A percentile compares a stretch with the other conserved stretches of the same genome.
Evolutionary conservation across 2,329 filamentous ascomycete genomes (phyloP).

Genomic region (Microdochium nivale): DNA sequence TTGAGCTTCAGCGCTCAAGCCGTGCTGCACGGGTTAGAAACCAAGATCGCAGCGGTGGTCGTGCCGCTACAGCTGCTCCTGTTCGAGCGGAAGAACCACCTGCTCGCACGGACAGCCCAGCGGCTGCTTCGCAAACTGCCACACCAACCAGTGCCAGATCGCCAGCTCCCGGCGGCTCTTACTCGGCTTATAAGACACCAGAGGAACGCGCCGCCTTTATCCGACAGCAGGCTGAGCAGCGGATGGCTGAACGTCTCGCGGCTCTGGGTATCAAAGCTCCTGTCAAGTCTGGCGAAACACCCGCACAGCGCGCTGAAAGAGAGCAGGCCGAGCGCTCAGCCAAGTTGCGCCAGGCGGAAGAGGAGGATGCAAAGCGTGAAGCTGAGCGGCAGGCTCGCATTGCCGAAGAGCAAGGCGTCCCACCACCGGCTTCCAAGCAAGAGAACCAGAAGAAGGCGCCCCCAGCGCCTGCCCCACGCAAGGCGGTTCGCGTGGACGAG

Average conservation of each 20-base stretch:
- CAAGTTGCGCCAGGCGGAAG: constrained; percentile 81
- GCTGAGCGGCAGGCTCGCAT: constrained; percentile 77
- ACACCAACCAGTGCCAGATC: constrained; percentile 34
- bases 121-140: constrained; percentile 44
- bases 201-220: constrained; percentile 94
- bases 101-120: constrained; percentile 41
- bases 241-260: constrained; percentile 92
- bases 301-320: constrained; percentile 78
- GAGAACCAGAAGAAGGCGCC: constrained; percentile 47
- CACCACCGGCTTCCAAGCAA: constrained; percentile 46
- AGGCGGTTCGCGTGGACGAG: constrained; percentile 46
- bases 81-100: constrained; percentile 35
- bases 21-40: constrained; percentile 61
- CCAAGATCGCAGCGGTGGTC: constrained; percentile 43
- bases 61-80: constrained; percentile 31
- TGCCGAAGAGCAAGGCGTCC: constrained; percentile 63
- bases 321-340: constrained; percentile 83
- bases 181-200: constrained; percentile 78
- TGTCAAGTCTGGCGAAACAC: constrained; percentile 67
- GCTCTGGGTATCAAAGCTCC: constrained; percentile 85
- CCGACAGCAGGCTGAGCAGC: constrained; percentile 91
- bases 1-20: constrained; percentile 83
- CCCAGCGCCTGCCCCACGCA: constrained; percentile 71
- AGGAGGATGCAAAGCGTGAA: constrained; percentile 85
- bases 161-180: constrained; percentile 49